These are phyloP conservation scores for Didymella lethalis DNA, from an alignment of 2,329 filamentous ascomycete genomes.

Conservation along the genomic window DNA sequence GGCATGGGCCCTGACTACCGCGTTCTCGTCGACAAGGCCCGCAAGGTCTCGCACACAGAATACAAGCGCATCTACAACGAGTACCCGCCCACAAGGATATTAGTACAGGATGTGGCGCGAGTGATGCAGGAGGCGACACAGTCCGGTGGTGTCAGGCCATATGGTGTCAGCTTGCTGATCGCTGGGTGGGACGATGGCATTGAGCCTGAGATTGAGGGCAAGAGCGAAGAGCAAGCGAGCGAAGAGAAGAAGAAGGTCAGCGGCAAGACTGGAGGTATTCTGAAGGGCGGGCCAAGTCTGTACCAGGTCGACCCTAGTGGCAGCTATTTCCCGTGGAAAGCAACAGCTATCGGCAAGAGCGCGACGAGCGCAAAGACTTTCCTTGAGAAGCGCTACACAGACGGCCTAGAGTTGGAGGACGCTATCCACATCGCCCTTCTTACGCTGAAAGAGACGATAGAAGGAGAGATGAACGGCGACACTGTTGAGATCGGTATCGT, in stretches of 20 bases:
- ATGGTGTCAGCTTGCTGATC: conserved; percentile 93
- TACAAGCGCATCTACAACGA: conserved; percentile 99
- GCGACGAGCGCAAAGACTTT: conserved; percentile 99
- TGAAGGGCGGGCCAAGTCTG: conserved; percentile 95
- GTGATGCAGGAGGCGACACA: conserved; percentile 99
- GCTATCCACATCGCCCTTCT: conserved; percentile 97
- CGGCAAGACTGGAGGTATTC: conserved; percentile 91
- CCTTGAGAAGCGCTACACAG: conserved; percentile 98
- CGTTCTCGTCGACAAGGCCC: conserved; percentile 95
- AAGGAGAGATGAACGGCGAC: conserved; percentile 98
- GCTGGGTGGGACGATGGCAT: conserved; percentile 98
- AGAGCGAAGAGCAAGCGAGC: conserved; percentile 61
- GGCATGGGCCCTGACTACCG: conserved; percentile 99
- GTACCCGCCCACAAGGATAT: conserved; percentile 98
- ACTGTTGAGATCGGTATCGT: conserved; percentile 99
- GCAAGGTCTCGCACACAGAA: conserved; percentile 96
- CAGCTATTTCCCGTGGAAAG: conserved; percentile 99
- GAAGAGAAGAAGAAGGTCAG: conserved; percentile 74
- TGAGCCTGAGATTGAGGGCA: conserved; percentile 78
- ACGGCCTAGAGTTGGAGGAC: conserved; percentile 95
- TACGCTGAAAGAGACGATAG: conserved; percentile 98
- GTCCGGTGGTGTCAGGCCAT: conserved; percentile 94
- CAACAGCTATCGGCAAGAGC: conserved; percentile 97
- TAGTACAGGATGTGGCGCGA: conserved; percentile 96
- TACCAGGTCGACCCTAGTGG: conserved; percentile 99